Evolutionary conservation across 2,329 filamentous ascomycete genomes (phyloP), one percentile per base, ranked within the genome.

Genomic region (Orbilia oligospora): DNA sequence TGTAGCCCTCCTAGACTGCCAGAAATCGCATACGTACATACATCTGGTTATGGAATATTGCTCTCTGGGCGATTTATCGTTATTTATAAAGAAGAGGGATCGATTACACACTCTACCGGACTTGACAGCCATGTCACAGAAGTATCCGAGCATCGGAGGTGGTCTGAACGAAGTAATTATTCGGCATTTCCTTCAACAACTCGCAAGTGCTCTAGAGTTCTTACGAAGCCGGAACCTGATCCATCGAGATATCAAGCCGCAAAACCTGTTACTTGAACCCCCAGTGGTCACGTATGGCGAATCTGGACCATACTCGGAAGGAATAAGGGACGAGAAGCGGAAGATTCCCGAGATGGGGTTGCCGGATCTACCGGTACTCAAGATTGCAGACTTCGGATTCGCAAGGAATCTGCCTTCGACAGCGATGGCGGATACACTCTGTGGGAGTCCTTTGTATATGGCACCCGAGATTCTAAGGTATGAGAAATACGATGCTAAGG

Each of bases 1-100:
- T 82, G 96, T 98, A 81, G 93, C 94, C 81, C 91, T 99, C 58
- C 94, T 97, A 86, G 93, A 97, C 85, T 97, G 94, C 86, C 89
- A 95, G 84, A 94, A 98, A 84, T 92, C 93, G 0, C 87, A 90
- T 2, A 91, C 91, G 22, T 93, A 97, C 83, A 97, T 98, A 85
- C 96, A 99, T 85, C 89, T 99, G 75, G 91, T 98, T 80, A 99
- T 98, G 95, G 96, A 99, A 86, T 98, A 97, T 85, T 98, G 96
- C 86, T 93, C 97, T 83, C 89, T 99, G 48, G 95, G 96, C 22
- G 96, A 99, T 83, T 86, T 99, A 75, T 97, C 96, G 10, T 88
- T 95, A 68, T 98, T 99, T 85, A 97, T 99, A 86, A 97, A 96
- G 88, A 97, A 96, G 86, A 90, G 95, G 78, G 91, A 95, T 78